phyloP scores from a whole-genome alignment of 345 rosid species.

The Populus tremula region DNA sequence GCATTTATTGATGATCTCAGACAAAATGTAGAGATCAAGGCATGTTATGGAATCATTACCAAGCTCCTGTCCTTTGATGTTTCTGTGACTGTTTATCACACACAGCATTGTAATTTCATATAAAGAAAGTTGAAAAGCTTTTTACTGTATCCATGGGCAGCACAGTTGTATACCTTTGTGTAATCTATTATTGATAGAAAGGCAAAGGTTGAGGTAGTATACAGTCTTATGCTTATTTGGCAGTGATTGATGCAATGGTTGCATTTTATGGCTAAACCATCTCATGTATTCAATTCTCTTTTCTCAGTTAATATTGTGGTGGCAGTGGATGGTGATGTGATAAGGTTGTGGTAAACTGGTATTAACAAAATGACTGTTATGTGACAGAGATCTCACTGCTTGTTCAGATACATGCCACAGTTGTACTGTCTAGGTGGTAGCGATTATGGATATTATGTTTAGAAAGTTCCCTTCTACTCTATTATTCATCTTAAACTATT shows the following conservation, averaged over 20 bases:
- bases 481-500: no score
- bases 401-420: no score
- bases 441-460: no score
- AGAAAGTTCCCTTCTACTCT: no score
- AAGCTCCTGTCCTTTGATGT: background rate
- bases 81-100: background rate
- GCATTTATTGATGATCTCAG: background rate
- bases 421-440: no score
- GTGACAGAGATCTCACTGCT: background rate
- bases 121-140: background rate
- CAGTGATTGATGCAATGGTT: background rate
- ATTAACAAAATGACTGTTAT: background rate
- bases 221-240: background rate
- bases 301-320: background rate
- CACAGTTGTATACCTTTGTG: background rate
- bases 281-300: background rate
- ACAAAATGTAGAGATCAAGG: background rate
- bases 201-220: background rate
- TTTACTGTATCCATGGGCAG: background rate
- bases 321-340: background rate
- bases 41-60: background rate
- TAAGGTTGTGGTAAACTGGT: background rate
- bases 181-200: background rate
- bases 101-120: background rate
- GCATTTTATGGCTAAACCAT: background rate